Evolutionary conservation across 2,329 filamentous ascomycete genomes (phyloP), one percentile per base, ranked within the genome.

Genomic region (Calonectria pteridis): DNA sequence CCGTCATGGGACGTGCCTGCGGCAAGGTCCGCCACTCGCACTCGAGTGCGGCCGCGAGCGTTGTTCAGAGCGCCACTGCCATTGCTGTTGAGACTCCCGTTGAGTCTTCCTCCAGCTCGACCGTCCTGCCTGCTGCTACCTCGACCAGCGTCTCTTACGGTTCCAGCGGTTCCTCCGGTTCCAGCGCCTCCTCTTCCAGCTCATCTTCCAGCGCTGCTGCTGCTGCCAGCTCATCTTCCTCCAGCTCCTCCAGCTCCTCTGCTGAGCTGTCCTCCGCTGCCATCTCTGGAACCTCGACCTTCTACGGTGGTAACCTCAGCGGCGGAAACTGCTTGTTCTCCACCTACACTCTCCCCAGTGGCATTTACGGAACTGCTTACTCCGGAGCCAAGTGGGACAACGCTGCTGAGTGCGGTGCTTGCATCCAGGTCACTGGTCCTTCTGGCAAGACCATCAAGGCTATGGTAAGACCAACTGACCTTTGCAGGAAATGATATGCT

Each of bases 281-380:
- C 11, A 66, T 81, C 64, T 72, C 78, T 23, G 80, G 80, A 26
- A 71, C 72, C 0, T 81, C 81, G 2, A 91, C 89, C 59, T 89
- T 86, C 76, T 91, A 91, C 78, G 87, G 88, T 37, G 89, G 90
- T 35, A 89, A 91, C 80, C 81, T 91, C 2, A 82, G 83, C 6
- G 91, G 91, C 49, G 92, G 92, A 74, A 88, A 87, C 72, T 94
- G 92, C 83, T 91, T 89, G 16, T 93, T 94, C 86, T 85, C 86
- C 10, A 89, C 87, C 65, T 93, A 93, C 84, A 91, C 88, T 3
- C 84, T 94, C 31, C 91, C 92, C 9, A 85, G 88, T 14, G 85
- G 86, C 16, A 82, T 93, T 70, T 90, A 86, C 77, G 92, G 93
- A 69, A 92, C 91, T 13, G 92, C 93, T 2, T 87, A 92, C 64